These are phyloP conservation scores for Clarireedia homoeocarpa DNA, from an alignment of 2,329 filamentous ascomycete species.

Conservation along the genomic window DNA sequence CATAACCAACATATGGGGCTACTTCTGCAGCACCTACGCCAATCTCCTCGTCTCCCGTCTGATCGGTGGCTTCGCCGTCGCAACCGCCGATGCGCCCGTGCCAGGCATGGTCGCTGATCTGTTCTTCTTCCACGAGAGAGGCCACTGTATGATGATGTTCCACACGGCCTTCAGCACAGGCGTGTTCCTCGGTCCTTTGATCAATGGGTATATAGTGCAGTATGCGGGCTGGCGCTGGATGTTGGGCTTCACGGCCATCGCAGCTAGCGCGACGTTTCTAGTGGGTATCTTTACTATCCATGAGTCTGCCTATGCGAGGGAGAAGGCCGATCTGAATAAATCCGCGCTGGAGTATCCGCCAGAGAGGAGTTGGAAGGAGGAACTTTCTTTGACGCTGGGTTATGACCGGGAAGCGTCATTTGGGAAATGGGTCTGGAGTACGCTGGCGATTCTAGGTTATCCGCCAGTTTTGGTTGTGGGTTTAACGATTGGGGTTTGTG, in stretches of 20 bases:
- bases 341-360: conserved; percentile 1
- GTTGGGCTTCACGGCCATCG: conserved; percentile 24
- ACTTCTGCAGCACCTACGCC: conserved; percentile 22
- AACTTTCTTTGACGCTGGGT: conserved; percentile 5
- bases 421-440: conserved; percentile 3
- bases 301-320: conserved; percentile 19
- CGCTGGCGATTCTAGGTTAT: conserved; percentile 8
- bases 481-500: conserved; percentile 10
- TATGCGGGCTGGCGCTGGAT: conserved; percentile 26
- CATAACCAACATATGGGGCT: conserved; percentile 32
- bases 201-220: conserved; percentile 27
- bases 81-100: conserved; percentile 33
- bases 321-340: not conserved
- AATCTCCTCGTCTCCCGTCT: conserved; percentile 26
- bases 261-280: conserved; percentile 20
- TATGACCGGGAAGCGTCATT: conserved; percentile 9
- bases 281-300: conserved; percentile 24
- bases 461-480: conserved; percentile 10
- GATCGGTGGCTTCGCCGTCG: conserved; percentile 23
- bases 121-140: conserved; percentile 30
- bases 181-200: conserved; percentile 32
- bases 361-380: conserved; percentile 3
- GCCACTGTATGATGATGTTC: conserved; percentile 34
- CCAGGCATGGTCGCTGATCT: conserved; percentile 32
- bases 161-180: conserved; percentile 31